Base-by-base conservation (phyloP, 1,284 basidiomycete genomes). In the Sphaerobolus stellatus region DNA sequence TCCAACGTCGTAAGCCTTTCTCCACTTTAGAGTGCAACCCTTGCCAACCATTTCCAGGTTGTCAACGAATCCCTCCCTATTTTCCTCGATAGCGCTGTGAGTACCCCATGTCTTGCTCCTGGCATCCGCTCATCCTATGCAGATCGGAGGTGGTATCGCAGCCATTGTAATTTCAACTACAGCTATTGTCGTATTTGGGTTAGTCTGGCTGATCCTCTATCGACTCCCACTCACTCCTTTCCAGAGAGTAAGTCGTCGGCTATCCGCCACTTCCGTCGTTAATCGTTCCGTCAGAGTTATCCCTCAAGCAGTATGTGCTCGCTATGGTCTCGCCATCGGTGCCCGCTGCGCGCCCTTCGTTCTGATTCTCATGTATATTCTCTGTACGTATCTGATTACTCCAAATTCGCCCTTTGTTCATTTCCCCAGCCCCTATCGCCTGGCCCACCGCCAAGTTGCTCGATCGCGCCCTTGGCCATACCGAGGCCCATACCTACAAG, bases 41-140 rank as follows among this genome's bases (percentile, higher is more conserved):
- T 6, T 7, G 43, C 36, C 18, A 40, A 62, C 66, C 6, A 40
- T 33, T 57, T 64, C 46, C 59, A 88, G 90, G 86, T 95, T 62
- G 82, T 94, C 60, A 95, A 95, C 68, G 93, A 95, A 69, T 92
- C 88, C 66, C 81, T 98, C 49, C 95, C 95, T 22, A 94, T 98
- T 59, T 96, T 98, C 68, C 76, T 97, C 46, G 93, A 98, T 65
- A 88, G 85, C 60, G 89, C 95, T 16, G 87, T 91, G 68, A 57
- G 85, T 66, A 24, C 5, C 16, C 18, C 14, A 4, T 27, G 5
- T 41, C 62, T 62, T 50, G 58, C 59, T 50, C 58, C 60, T 56
- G 66, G 20, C 47, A 13, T 30, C 29, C 27, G 11, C 46, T 48
- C 52, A 29, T 48, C 44, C 13, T 46, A n/a, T 28, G 33, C 46